These are phyloP conservation scores for Paradendryphiella salina DNA, from an alignment of 2,329 filamentous ascomycete genomes.

Conservation along the genomic window DNA sequence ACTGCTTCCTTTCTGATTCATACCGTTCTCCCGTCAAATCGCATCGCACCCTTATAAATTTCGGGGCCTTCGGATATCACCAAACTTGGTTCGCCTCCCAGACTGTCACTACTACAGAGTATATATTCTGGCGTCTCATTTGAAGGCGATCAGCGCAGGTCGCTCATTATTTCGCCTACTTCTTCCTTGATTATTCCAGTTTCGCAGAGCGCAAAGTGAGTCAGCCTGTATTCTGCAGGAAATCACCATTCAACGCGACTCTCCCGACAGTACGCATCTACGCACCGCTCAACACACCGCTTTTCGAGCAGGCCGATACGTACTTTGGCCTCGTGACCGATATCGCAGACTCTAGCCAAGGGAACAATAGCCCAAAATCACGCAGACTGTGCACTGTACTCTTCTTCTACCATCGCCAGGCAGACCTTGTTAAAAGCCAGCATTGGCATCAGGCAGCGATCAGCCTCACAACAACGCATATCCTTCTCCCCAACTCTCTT, in stretches of 20 bases:
- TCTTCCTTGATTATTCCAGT: not conserved
- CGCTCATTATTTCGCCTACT: not conserved
- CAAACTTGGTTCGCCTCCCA: not conserved
- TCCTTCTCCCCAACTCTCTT: not conserved
- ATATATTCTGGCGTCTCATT: not conserved
- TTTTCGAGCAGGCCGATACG: conserved; percentile 1
- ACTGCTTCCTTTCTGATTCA: not conserved
- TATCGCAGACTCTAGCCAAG: conserved; percentile 4
- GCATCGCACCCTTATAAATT: not conserved
- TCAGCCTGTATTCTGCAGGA: not conserved
- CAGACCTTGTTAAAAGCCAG: not conserved
- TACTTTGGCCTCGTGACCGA: conserved; percentile 8
- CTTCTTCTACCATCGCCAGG: conserved; percentile 4
- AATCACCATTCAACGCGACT: not conserved
- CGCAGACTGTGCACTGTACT: conserved; percentile 2
- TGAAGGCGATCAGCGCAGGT: not conserved
- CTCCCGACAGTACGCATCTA: not conserved
- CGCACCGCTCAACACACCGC: conserved; percentile 17
- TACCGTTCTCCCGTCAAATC: not conserved
- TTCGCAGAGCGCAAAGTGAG: not conserved
- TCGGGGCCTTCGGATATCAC: not conserved
- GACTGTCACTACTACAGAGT: not conserved
- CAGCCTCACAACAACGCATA: not conserved
- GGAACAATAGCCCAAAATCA: conserved; percentile 10
- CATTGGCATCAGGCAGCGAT: conserved; percentile 14